phyloP scores from a whole-genome alignment of 495 filamentous ascomycete species.

The Paragyromitra xinjiangensis region DNA sequence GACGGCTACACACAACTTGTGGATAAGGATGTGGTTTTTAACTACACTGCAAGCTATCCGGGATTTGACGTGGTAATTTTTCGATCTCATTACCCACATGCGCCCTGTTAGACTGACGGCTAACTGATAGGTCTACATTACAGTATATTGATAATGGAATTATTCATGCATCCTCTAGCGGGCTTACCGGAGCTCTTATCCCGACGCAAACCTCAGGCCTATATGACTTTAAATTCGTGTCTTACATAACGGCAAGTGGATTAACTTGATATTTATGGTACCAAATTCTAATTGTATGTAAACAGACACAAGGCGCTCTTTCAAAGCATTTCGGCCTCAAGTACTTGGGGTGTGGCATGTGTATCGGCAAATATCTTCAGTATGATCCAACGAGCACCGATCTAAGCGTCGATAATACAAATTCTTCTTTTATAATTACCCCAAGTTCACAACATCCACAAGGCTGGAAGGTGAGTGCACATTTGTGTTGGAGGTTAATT shows the following conservation, averaged over 20 bases:
- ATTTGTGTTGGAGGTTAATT: not conserved
- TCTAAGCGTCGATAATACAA: not conserved
- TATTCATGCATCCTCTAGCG: constrained; percentile 16
- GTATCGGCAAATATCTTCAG: constrained; percentile 16
- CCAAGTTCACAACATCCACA: not conserved
- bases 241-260: constrained; percentile 1
- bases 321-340: constrained; percentile 8
- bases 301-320: constrained; percentile 17
- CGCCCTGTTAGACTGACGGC: not conserved
- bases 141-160: constrained; percentile 31
- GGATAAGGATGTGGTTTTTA: constrained; percentile 12
- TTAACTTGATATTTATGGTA: too few relatives aligned
- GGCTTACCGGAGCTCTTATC: constrained; percentile 25
- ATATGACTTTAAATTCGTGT: constrained; percentile 22
- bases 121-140: not conserved
- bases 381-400: constrained; percentile 6
- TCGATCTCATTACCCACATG: not conserved
- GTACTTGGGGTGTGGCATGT: constrained; percentile 11
- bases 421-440: constrained; percentile 11
- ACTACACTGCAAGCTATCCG: constrained; percentile 12
- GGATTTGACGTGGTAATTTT: constrained; percentile 39
- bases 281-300: not conserved
- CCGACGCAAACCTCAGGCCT: constrained; percentile 11
- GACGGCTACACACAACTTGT: constrained; percentile 6
- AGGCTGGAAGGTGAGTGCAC: constrained; percentile 33